Base-by-base conservation (phyloP, 2,329 filamentous ascomycete genomes). In the Cadophora sp. region DNA sequence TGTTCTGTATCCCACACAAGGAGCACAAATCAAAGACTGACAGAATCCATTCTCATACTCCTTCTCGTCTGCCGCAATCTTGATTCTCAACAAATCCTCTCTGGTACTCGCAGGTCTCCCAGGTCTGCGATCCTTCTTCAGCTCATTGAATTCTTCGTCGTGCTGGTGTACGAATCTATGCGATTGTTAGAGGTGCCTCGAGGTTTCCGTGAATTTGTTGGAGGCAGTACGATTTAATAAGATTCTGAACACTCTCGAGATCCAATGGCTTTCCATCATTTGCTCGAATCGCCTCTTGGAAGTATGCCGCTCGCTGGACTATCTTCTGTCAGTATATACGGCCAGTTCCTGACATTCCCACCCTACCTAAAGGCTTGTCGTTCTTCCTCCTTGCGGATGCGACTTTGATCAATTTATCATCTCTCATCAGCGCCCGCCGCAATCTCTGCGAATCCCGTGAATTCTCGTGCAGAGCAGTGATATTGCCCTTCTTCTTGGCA, bases 41-140 rank as follows among this genome's bases (percentile, higher is more conserved):
- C 92, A 91, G 76, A 97, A 97, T 0, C 96, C 96, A 64, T 89
- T 89, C 71, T 90, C 86, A 73, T 92, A 92, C 82, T 99, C 96
- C 73, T 91, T 91, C 76, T 91, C 85, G 71, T 97, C 91, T 1
- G 82, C 82, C 16, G 87, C 85, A 65, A 92, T 89, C 72, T 89
- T 91, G 75, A 92, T 85, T 78, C 89, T 90, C 48, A 98, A 82
- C 24, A 92, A 82, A 73, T 94, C 92, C 79, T 97, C 93, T 69
- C 88, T 90, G 26, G 89, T 88, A 76, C 86, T 92, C 22, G 93
- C 85, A 9, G 95, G 94, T 63, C 95, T 87, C 19, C 95, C 95
- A 27, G 93, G 84, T 55, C 95, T 88, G 11, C 93, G 88, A 31
- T 88, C 83, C 74, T 89, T 89, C 78, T 92, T 92, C 61, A 92